Conservation (phyloP, 257 asterid species). For the Mentha longifolia region DNA sequence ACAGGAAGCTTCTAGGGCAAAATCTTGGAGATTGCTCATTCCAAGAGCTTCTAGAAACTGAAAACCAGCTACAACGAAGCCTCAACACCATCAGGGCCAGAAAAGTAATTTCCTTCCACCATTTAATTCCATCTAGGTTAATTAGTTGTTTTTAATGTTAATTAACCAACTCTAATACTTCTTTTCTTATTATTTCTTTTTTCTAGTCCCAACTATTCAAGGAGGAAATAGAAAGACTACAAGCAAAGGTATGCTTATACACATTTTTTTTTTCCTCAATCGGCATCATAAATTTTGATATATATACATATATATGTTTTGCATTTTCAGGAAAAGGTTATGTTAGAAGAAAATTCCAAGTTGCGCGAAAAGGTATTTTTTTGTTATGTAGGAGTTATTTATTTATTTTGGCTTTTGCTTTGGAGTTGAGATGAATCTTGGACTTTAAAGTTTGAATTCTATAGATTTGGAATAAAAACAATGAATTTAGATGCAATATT, state of each 20-base stretch:
- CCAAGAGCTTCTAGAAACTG: conserved; percentile 65
- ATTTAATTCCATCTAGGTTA: background rate
- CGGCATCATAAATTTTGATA: background rate
- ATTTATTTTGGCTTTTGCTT: background rate
- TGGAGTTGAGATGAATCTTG: background rate
- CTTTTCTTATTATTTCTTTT: background rate
- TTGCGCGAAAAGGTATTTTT: conserved; percentile 45
- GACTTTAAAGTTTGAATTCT: background rate
- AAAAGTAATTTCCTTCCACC: conserved; percentile 48
- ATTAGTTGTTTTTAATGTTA: background rate
- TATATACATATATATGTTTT: background rate
- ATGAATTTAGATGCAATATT: no score
- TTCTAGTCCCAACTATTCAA: conserved; percentile 51
- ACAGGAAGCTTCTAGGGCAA: conserved; percentile 75
- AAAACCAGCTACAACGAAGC: conserved; percentile 63
- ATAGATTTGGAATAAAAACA: no score
- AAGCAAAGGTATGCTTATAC: conserved; percentile 41
- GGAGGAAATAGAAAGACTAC: conserved; percentile 44
- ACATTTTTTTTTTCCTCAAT: background rate
- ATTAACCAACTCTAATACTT: background rate
- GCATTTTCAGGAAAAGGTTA: conserved; percentile 42
- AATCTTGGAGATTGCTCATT: conserved; percentile 53
- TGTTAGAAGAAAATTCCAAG: conserved; percentile 45
- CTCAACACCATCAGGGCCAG: conserved; percentile 52
- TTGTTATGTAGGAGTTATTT: background rate